Percentiles rank a stretch among this genome's conserved stretches.
Conservation (phyloP, 2,329 filamentous ascomycete species). For the Curvularia sp. region DNA sequence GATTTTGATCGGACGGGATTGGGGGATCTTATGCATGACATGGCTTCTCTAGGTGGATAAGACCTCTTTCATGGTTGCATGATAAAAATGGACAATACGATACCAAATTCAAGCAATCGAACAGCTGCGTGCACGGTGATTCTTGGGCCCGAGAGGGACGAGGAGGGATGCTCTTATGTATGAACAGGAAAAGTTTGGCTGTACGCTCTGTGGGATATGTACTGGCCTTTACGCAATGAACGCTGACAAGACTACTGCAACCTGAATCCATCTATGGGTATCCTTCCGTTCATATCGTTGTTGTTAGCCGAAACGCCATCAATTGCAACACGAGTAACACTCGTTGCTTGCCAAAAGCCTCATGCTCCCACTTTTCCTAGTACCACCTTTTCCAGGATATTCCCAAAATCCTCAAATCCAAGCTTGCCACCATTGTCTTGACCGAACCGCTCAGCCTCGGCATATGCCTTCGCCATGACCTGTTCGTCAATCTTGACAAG, state of each 20-base stretch:
- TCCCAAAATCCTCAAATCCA: conserved; percentile 48
- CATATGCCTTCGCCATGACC: conserved; percentile 52
- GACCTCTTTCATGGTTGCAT: conserved; percentile 51
- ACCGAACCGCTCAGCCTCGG: conserved; percentile 38
- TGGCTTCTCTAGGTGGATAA: conserved; percentile 49
- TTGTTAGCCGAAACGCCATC: not conserved
- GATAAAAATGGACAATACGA: conserved; percentile 47
- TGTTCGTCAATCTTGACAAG: conserved; percentile 50
- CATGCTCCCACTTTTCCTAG: conserved; percentile 26
- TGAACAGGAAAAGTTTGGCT: not conserved
- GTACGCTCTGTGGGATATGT: not conserved
- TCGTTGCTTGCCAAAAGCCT: not conserved
- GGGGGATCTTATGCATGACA: conserved; percentile 49
- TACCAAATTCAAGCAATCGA: conserved; percentile 19
- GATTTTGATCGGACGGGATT: conserved; percentile 38
- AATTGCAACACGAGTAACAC: not conserved
- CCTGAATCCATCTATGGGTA: conserved; percentile 15
- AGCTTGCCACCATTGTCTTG: conserved; percentile 42
- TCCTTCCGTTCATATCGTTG: not conserved
- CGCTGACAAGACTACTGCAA: not conserved
- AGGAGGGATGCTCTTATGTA: not conserved
- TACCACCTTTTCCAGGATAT: conserved; percentile 48
- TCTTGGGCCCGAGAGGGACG: conserved; percentile 2
- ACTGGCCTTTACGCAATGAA: not conserved
- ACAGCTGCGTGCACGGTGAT: conserved; percentile 22